phyloP scores from a whole-genome alignment of 2,329 filamentous ascomycete genomes.

The Sporothrix mexicana region DNA sequence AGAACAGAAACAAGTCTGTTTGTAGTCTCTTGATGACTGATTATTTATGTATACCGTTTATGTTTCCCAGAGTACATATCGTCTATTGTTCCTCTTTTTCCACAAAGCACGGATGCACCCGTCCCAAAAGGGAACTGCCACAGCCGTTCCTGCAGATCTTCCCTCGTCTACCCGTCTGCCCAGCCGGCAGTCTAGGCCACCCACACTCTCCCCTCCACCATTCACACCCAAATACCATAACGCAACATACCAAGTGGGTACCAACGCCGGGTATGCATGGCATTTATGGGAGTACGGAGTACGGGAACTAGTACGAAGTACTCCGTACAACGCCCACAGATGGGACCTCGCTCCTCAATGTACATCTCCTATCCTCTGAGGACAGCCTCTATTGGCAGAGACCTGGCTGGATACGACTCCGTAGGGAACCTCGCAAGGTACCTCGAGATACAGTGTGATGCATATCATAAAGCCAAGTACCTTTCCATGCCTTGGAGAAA shows the following conservation, averaged over 20 bases:
- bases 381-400: neutral
- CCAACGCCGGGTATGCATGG: neutral
- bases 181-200: neutral
- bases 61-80: neutral
- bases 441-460: neutral
- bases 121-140: neutral
- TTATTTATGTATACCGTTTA: neutral
- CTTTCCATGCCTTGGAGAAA: neutral
- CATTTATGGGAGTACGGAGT: neutral
- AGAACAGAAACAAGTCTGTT: neutral
- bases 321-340: neutral
- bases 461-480: neutral
- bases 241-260: conserved; percentile 9
- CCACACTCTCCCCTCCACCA: neutral
- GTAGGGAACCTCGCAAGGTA: neutral
- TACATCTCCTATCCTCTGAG: neutral
- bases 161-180: neutral
- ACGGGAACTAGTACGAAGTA: neutral
- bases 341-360: neutral
- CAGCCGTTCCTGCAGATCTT: conserved; percentile 11
- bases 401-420: conserved; percentile 4
- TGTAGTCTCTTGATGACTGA: neutral
- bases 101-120: neutral
- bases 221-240: neutral
- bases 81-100: neutral